Conservation (phyloP, 345 rosid genomes). For the Lumnitzera littorea region DNA sequence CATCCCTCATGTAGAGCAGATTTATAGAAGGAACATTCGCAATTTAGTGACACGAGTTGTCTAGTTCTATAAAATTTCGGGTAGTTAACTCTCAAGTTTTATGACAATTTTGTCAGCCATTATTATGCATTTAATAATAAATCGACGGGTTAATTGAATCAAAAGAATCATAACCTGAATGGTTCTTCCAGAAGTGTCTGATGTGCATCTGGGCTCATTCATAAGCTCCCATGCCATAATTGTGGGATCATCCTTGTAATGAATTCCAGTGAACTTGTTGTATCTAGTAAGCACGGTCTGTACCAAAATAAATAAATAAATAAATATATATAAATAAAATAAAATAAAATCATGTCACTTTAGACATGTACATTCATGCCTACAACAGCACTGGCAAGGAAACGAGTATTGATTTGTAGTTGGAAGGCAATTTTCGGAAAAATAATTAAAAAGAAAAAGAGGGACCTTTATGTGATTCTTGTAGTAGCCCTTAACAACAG, state of each 20-base stretch:
- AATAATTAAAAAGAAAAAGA: background rate
- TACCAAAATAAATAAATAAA: background rate
- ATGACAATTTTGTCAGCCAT: too few species aligned
- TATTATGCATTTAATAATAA: too few species aligned
- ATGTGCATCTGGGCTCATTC: slow-evolving; percentile 92
- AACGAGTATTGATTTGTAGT: too few species aligned
- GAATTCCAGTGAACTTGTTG: slow-evolving; percentile 63
- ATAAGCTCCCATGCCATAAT: slow-evolving; percentile 99
- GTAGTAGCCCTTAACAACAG: slow-evolving; percentile 63
- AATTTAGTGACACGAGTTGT: too few species aligned
- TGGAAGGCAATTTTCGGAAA: too few species aligned
- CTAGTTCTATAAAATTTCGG: background rate
- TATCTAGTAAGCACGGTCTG: slow-evolving; percentile 72
- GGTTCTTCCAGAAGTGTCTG: slow-evolving; percentile 75
- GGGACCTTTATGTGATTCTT: slow-evolving; percentile 79
- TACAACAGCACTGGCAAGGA: too few species aligned
- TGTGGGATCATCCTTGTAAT: slow-evolving; percentile 83
- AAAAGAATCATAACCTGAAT: slow-evolving; percentile 50
- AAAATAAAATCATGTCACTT: background rate
- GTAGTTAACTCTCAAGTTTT: background rate
- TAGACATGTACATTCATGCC: background rate
- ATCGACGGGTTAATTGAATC: too few species aligned
- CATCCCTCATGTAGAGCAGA: too few species aligned
- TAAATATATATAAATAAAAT: too few species aligned
- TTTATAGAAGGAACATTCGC: too few species aligned